These are phyloP conservation scores for Litchi chinensis DNA, from an alignment of 345 rosid species.

Conservation along the genomic window DNA sequence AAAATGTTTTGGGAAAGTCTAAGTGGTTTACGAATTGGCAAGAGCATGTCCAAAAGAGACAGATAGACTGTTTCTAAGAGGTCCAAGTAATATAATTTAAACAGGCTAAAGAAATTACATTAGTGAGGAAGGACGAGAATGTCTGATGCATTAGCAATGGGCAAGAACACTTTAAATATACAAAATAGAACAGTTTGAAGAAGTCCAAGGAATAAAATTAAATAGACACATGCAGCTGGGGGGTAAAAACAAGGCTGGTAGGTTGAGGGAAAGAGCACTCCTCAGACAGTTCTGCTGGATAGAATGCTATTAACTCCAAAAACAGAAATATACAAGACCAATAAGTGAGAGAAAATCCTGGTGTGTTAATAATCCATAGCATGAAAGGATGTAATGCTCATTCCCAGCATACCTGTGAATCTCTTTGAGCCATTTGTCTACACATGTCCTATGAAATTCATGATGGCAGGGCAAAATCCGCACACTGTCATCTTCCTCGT, in stretches of 20 bases:
- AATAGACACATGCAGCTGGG: not conserved
- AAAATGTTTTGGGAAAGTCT: too few relatives aligned
- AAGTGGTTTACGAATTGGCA: too few relatives aligned
- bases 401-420: slow-evolving; percentile 74
- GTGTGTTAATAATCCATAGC: not conserved
- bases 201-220: not conserved
- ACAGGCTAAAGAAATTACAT: too few relatives aligned
- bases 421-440: slow-evolving; percentile 98
- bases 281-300: not conserved
- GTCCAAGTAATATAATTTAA: too few relatives aligned
- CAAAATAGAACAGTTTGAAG: not conserved
- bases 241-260: not conserved
- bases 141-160: not conserved
- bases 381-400: not conserved
- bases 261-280: not conserved
- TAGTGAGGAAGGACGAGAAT: too few relatives aligned
- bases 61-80: too few relatives aligned
- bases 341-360: not conserved
- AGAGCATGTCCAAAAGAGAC: too few relatives aligned
- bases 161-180: not conserved
- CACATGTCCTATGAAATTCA: slow-evolving; percentile 78
- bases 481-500: slow-evolving; percentile 88
- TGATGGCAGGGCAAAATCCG: slow-evolving; percentile 89
- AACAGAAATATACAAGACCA: not conserved
- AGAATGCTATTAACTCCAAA: not conserved